These are phyloP conservation scores for Bryum argenteum DNA, from an alignment of 225 moss, liverwort and hornwort genomes.

Conservation along the genomic window DNA sequence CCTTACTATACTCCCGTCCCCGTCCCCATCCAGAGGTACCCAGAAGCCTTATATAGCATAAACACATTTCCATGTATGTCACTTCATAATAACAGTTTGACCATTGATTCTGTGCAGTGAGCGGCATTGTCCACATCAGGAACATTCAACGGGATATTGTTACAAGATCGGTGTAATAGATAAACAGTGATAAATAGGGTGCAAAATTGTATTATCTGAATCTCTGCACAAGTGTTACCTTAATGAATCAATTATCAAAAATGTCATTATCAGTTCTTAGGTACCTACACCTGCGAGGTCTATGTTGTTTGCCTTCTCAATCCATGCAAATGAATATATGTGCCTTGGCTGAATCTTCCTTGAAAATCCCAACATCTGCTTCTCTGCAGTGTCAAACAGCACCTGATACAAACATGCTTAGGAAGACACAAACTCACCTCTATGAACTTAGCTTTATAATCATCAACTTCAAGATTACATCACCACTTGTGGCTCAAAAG, in stretches of 20 bases:
- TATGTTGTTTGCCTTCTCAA: constrained; percentile 21
- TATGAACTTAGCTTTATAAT: neutral
- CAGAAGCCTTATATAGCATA: constrained; percentile 26
- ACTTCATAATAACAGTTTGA: neutral
- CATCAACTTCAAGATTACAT: neutral
- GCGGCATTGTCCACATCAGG: neutral
- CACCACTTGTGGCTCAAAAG: constrained; percentile 6
- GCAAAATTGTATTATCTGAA: constrained; percentile 23
- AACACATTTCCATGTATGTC: neutral
- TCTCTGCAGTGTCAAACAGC: constrained; percentile 51
- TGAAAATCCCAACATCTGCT: constrained; percentile 40
- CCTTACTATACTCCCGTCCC: constrained; percentile 46
- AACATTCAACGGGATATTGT: neutral
- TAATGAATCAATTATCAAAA: constrained; percentile 9
- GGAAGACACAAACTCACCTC: constrained; percentile 22
- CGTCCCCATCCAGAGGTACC: constrained; percentile 26
- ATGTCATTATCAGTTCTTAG: constrained; percentile 16
- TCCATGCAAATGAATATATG: constrained; percentile 6
- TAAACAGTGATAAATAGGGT: neutral
- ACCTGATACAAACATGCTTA: constrained; percentile 54
- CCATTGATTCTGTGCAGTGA: constrained; percentile 24
- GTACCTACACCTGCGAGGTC: constrained; percentile 30
- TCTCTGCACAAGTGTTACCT: constrained; percentile 36
- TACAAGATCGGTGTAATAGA: constrained; percentile 1
- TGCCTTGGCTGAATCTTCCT: constrained; percentile 30